These are phyloP conservation scores for Sporothrix pallida DNA, from an alignment of 2,329 filamentous ascomycete genomes.

Conservation along the genomic window DNA sequence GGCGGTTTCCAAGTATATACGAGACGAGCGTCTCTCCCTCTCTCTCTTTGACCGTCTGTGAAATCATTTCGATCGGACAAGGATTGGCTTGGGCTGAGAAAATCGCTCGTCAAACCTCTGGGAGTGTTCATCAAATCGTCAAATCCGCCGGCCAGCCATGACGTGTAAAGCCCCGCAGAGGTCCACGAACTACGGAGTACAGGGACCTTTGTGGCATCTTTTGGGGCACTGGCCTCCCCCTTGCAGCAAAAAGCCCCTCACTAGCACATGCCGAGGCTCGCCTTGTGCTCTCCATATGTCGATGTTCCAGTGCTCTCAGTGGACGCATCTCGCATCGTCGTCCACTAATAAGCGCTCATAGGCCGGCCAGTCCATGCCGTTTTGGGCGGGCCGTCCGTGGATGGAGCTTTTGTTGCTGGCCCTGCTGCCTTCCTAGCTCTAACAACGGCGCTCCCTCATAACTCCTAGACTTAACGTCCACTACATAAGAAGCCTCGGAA, in stretches of 20 bases:
- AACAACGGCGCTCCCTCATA: neutral
- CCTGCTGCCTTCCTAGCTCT: too few relatives aligned
- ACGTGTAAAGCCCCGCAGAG: slow-evolving; percentile 5
- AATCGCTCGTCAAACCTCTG: neutral
- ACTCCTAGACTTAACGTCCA: neutral
- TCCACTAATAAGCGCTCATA: neutral
- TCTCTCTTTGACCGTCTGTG: neutral
- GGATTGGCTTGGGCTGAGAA: neutral
- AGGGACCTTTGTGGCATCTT: neutral
- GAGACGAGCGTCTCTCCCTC: neutral
- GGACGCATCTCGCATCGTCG: neutral
- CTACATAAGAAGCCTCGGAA: neutral
- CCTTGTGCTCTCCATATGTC: too few relatives aligned
- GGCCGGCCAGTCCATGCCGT: neutral
- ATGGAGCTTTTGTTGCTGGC: neutral
- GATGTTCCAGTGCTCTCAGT: neutral
- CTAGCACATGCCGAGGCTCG: slow-evolving; percentile 3
- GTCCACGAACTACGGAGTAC: too few relatives aligned
- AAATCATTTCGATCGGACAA: neutral
- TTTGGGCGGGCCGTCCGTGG: slow-evolving; percentile 3
- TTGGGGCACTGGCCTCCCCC: neutral
- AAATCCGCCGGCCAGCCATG: neutral
- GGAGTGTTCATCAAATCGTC: too few relatives aligned
- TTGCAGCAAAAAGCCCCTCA: neutral
- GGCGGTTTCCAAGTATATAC: neutral